These are phyloP conservation scores for Tremella mesenterica DNA, from an alignment of 768 basidiomycete genomes.

Conservation along the genomic window DNA sequence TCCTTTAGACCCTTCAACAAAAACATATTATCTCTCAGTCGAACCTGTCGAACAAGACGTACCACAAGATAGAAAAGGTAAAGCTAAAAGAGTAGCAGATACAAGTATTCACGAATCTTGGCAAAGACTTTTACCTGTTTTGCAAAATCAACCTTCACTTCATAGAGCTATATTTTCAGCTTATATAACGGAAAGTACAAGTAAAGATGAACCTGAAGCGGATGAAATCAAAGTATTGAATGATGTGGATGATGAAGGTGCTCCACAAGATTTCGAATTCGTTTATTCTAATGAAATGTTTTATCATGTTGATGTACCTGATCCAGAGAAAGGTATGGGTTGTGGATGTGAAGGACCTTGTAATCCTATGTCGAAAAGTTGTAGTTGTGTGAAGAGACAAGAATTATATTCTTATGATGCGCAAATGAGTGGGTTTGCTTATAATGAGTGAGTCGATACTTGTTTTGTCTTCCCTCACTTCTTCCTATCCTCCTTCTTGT, in stretches of 20 bases:
- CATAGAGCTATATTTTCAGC: conserved; percentile 55
- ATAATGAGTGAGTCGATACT: conserved; percentile 50
- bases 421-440: conserved; percentile 55
- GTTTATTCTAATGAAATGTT: conserved; percentile 76
- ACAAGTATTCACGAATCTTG: conserved; percentile 15
- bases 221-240: conserved; percentile 64
- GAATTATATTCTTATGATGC: conserved; percentile 46
- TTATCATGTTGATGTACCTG: conserved; percentile 60
- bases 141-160: conserved; percentile 19
- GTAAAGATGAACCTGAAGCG: conserved; percentile 59
- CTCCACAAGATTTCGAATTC: conserved; percentile 74
- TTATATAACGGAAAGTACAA: conserved; percentile 59
- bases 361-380: conserved; percentile 63
- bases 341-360: conserved; percentile 72
- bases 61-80: conserved; percentile 5
- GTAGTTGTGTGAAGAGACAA: conserved; percentile 61
- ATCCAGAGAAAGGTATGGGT: conserved; percentile 58
- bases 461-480: too few species aligned
- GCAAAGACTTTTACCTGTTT: conserved; percentile 7
- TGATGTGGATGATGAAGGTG: conserved; percentile 56
- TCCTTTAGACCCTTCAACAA: too few species aligned
- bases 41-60: not conserved
- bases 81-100: conserved; percentile 6
- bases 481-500: too few species aligned
- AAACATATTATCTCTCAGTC: too few species aligned